Evolutionary conservation across 2,329 filamentous ascomycete genomes (phyloP).

Genomic region (Biscogniauxia mediterranea): DNA sequence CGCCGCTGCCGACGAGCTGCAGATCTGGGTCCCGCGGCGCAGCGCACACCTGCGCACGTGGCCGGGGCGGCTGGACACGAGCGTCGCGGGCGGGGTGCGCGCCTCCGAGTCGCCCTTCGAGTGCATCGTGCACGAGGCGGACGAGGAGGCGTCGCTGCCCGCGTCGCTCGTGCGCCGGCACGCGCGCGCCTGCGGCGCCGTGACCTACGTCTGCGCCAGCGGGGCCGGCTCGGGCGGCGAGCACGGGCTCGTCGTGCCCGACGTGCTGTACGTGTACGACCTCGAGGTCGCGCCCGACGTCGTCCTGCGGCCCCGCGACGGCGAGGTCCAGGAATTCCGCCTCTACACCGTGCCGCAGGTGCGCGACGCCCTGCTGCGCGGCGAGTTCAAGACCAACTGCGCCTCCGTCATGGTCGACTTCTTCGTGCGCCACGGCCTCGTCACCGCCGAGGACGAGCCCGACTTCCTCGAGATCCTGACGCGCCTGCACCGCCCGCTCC

Average conservation of each 20-base stretch:
- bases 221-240: conserved; percentile 64
- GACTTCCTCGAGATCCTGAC: conserved; percentile 61
- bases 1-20: conserved; percentile 40
- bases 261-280: conserved; percentile 71
- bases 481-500: conserved; percentile 29
- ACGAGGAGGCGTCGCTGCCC: conserved; percentile 68
- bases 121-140: conserved; percentile 64
- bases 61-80: conserved; percentile 69
- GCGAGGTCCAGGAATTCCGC: conserved; percentile 56
- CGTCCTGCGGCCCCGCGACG: conserved; percentile 60
- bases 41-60: conserved; percentile 66
- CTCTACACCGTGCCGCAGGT: conserved; percentile 54
- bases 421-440: conserved; percentile 65
- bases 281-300: conserved; percentile 55
- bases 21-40: conserved; percentile 68
- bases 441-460: conserved; percentile 63
- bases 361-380: conserved; percentile 53
- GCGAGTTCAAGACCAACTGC: conserved; percentile 73
- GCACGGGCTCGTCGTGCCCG: conserved; percentile 59
- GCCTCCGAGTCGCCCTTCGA: conserved; percentile 62
- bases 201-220: conserved; percentile 67
- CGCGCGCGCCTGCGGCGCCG: conserved; percentile 54
- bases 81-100: conserved; percentile 69
- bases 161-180: conserved; percentile 54
- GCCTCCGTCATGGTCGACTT: conserved; percentile 68